Percentiles rank a stretch among this genome's conserved stretches.
Evolutionary conservation across 257 asterid genomes (phyloP).

Genomic region (Solanum chilense): DNA sequence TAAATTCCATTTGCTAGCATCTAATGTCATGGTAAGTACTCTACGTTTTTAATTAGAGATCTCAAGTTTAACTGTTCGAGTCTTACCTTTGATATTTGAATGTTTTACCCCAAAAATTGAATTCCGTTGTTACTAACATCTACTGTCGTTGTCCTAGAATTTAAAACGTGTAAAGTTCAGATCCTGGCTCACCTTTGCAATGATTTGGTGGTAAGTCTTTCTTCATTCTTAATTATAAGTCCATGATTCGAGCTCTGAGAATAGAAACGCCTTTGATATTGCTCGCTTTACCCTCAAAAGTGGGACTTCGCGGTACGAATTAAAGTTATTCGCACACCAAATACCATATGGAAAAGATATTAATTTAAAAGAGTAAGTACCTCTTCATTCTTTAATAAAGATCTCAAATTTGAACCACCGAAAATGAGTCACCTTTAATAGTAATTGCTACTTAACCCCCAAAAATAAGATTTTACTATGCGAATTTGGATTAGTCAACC

Average conservation of each 20-base stretch:
- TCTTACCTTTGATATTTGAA: neutral
- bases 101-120: neutral
- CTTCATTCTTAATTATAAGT: too few species aligned
- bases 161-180: neutral
- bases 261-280: neutral
- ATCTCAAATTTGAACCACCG: neutral
- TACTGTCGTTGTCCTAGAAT: neutral
- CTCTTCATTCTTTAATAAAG: neutral
- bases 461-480: too few species aligned
- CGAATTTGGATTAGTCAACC: neutral
- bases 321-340: too few species aligned
- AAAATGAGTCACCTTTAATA: neutral
- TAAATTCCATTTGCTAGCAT: neutral
- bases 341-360: too few species aligned
- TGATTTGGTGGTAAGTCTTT: too few species aligned
- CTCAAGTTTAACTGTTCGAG: neutral
- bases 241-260: too few species aligned
- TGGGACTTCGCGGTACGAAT: neutral
- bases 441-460: rapidly evolving
- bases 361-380: neutral
- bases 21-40: neutral
- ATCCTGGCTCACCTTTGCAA: too few species aligned
- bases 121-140: neutral
- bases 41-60: neutral
- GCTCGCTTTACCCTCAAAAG: neutral